A percentile compares a stretch with the other conserved stretches of the same genome.
These are phyloP conservation scores for Thermoascus crustaceus DNA, from an alignment of 2,329 filamentous ascomycete species.

Conservation along the genomic window DNA sequence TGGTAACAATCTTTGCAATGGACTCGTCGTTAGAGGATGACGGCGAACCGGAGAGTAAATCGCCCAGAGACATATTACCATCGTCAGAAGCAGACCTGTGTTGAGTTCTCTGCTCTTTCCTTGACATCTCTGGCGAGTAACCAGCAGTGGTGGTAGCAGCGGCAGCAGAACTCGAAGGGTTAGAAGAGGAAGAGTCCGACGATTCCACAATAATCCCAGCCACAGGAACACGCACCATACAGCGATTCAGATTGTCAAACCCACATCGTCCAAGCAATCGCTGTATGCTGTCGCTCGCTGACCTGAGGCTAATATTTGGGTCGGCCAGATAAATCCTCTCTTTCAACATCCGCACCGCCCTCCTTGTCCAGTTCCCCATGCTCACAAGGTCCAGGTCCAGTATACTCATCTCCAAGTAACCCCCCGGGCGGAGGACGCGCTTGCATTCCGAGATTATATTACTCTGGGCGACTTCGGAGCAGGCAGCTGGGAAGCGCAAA, in stretches of 20 bases:
- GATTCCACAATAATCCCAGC: conserved; percentile 37
- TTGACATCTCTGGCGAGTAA: conserved; percentile 17
- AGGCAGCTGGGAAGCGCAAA: conserved; percentile 39
- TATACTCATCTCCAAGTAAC: conserved; percentile 42
- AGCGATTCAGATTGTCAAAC: conserved; percentile 42
- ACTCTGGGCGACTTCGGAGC: conserved; percentile 34
- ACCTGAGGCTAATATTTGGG: conserved; percentile 37
- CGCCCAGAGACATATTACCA: conserved; percentile 47
- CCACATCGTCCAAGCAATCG: conserved; percentile 37
- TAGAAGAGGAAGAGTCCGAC: conserved; percentile 34
- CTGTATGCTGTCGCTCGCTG: conserved; percentile 41
- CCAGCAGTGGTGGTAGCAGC: conserved; percentile 18
- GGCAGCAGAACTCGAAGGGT: conserved; percentile 22
- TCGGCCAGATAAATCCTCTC: conserved; percentile 37
- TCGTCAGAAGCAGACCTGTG: conserved; percentile 30
- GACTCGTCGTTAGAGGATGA: conserved; percentile 65
- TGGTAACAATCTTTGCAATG: conserved; percentile 86
- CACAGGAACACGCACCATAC: conserved; percentile 42
- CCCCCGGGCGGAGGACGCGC: conserved; percentile 41
- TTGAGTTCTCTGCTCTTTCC: conserved; percentile 9
- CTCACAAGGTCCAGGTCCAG: conserved; percentile 45
- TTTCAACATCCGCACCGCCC: conserved; percentile 38
- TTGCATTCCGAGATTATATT: conserved; percentile 42
- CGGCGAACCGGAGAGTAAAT: conserved; percentile 67
- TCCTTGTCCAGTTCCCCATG: conserved; percentile 40